Conservation (phyloP, 768 basidiomycete species). For the Daedalea quercina region DNA sequence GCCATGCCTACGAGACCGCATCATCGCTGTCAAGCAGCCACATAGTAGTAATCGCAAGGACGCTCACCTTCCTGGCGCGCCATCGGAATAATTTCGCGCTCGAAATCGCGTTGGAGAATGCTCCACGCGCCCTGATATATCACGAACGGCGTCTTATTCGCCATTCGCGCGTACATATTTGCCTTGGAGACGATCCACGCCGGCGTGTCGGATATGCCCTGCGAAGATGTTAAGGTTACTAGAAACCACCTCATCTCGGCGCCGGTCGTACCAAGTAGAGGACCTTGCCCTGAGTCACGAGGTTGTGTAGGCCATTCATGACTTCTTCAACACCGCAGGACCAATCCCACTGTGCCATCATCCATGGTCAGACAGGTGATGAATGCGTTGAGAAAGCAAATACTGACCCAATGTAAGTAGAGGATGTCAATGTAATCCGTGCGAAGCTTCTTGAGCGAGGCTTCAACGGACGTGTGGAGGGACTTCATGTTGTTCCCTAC, state of each 20-base stretch:
- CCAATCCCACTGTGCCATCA: conserved; percentile 35
- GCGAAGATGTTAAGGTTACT: background rate
- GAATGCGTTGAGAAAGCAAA: background rate
- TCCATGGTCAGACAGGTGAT: no score
- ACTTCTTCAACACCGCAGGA: conserved; percentile 44
- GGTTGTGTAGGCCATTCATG: conserved; percentile 43
- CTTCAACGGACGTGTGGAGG: conserved; percentile 26
- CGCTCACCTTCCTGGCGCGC: conserved; percentile 14
- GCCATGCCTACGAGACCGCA: conserved; percentile 24
- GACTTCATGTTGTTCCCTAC: conserved; percentile 34
- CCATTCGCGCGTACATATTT: conserved; percentile 28
- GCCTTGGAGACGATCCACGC: conserved; percentile 26
- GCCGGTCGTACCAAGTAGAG: conserved; percentile 14
- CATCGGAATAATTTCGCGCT: conserved; percentile 35
- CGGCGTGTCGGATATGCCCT: conserved; percentile 21
- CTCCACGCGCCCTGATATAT: conserved; percentile 32
- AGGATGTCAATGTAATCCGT: conserved; percentile 40
- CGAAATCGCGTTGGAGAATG: conserved; percentile 28
- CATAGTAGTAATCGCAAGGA: no score
- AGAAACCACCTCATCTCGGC: background rate
- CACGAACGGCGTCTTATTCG: conserved; percentile 31
- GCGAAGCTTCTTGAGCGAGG: conserved; percentile 35
- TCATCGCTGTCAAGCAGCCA: no score
- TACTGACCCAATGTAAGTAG: conserved; percentile 32
- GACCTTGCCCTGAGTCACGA: conserved; percentile 45